Evolutionary conservation across 2,329 filamentous ascomycete species (phyloP).

Genomic region (Daldinia eschscholtzii): DNA sequence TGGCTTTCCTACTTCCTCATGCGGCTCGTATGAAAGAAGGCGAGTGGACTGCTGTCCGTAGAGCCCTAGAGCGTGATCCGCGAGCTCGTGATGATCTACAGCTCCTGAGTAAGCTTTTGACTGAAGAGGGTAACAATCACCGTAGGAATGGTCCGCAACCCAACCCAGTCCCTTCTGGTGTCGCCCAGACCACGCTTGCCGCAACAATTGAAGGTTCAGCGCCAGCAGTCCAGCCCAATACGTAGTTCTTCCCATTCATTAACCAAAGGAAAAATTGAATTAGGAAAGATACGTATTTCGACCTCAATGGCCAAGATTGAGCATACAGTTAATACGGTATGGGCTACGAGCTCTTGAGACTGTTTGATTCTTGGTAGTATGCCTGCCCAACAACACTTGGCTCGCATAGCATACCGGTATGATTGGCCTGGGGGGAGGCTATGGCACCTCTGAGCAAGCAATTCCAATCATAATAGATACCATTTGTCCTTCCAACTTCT

Average conservation of each 20-base stretch:
- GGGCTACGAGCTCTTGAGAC: slow-evolving; percentile 22
- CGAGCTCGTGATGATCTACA: slow-evolving; percentile 73
- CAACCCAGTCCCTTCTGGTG: slow-evolving; percentile 46
- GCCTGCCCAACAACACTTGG: slow-evolving; percentile 6
- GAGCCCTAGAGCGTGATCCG: slow-evolving; percentile 75
- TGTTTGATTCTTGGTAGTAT: slow-evolving; percentile 14
- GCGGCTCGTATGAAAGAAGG: slow-evolving; percentile 75
- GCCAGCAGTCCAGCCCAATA: slow-evolving; percentile 45
- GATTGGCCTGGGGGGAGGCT: slow-evolving; percentile 2
- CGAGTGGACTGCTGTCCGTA: slow-evolving; percentile 80
- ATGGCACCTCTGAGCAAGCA: slow-evolving; percentile 16
- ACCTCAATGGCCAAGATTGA: background rate
- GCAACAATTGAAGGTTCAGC: slow-evolving; percentile 44
- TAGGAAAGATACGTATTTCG: slow-evolving; percentile 14
- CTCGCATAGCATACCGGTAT: slow-evolving; percentile 5
- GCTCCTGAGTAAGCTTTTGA: slow-evolving; percentile 67
- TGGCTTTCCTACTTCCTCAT: slow-evolving; percentile 77
- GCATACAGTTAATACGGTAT: background rate
- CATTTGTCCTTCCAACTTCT: slow-evolving; percentile 13
- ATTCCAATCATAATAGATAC: slow-evolving; percentile 29
- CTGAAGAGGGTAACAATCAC: slow-evolving; percentile 59
- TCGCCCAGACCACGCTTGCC: slow-evolving; percentile 51
- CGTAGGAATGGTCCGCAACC: slow-evolving; percentile 47
- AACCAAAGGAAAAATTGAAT: background rate
- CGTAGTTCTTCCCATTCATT: slow-evolving; percentile 29